Base-by-base conservation (phyloP, 805 yeast species). In the Maudiozyma barnettii region DNA sequence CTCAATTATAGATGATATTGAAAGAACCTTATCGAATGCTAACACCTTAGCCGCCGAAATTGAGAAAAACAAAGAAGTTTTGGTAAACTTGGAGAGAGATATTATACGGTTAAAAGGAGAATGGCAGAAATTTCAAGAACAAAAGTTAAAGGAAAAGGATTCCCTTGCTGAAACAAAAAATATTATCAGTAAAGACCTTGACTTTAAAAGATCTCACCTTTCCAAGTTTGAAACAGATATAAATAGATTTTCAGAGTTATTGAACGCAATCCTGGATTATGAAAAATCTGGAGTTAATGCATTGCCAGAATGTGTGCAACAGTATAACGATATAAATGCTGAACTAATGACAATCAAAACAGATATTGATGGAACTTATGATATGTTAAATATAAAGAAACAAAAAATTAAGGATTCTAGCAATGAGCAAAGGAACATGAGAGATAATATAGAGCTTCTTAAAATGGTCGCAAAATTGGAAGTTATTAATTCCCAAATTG, bases 391-490 rank as follows among this genome's bases (percentile, higher is more conserved):
- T 30, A 54, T 60, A 3, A 36, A 46, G 18, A 48, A 71, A 45
- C 67, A 62, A 44, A 71, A 66, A 43, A 56, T 81, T 1, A 67
- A 66, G n/a, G 83, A 84, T 51, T 75, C 84, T 1, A 73, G 74
- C 30, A 76, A 74, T 45, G 76, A 79, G 44, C 81, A 82, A 54
- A 75, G 87, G 29, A 79, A 78, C 48, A 66, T 87, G 8, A 68
- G 77, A 33, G 81, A 82, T 40, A 86, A 84, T 51, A 56, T 86
- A 31, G 86, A 82, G 50, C 67, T 81, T 13, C 63, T 82, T 12
- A 67, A 67, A 5, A 57, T 79, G 26, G 65, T 69, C 18, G 46
- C 42, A 1, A 75, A 78, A 46, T 54, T 76, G 0, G 56, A 54
- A 0, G 56, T 57, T 1, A 61, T 74, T 5, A 71, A 71, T 10